phyloP scores from a whole-genome alignment of 345 rosid genomes.

The Gynandropsis gynandra region DNA sequence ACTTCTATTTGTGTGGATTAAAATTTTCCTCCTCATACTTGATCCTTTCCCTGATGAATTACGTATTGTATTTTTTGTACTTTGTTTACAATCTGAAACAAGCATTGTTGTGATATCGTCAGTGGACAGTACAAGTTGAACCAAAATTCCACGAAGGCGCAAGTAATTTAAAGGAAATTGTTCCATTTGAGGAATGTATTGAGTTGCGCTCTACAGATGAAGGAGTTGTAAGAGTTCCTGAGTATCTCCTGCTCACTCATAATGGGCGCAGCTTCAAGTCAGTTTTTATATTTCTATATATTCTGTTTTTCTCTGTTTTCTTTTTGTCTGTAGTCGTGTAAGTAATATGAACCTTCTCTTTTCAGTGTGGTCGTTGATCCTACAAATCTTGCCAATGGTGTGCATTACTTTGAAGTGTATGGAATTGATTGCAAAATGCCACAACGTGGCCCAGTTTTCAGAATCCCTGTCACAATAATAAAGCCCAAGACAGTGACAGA shows the following conservation, averaged over 20 bases:
- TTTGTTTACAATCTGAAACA: constrained; percentile 20
- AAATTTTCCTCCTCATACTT: constrained; percentile 8
- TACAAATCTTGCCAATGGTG: constrained; percentile 66
- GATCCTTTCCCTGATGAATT: constrained; percentile 5
- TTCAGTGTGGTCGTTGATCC: constrained; percentile 93
- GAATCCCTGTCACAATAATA: constrained; percentile 77
- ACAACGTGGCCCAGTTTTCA: constrained; percentile 88
- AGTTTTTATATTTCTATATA: constrained; percentile 33
- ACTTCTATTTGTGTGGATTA: constrained; percentile 9
- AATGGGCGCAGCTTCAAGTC: constrained; percentile 95
- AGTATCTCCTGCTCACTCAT: constrained; percentile 78
- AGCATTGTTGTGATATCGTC: constrained; percentile 28
- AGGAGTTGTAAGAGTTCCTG: constrained; percentile 68
- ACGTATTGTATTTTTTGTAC: constrained; percentile 4
- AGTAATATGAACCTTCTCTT: constrained; percentile 17
- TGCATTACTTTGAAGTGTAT: constrained; percentile 82
- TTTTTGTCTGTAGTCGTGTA: constrained; percentile 15
- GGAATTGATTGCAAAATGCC: constrained; percentile 95
- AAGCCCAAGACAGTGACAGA: constrained; percentile 55
- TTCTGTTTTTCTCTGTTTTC: constrained; percentile 6
- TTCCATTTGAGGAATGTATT: constrained; percentile 89
- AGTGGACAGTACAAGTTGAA: constrained; percentile 91
- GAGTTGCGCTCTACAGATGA: constrained; percentile 68
- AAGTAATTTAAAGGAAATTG: constrained; percentile 80
- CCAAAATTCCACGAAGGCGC: constrained; percentile 97